These are phyloP conservation scores for Phenoliferia sp. DNA, from an alignment of 1,284 basidiomycete genomes.

Conservation along the genomic window DNA sequence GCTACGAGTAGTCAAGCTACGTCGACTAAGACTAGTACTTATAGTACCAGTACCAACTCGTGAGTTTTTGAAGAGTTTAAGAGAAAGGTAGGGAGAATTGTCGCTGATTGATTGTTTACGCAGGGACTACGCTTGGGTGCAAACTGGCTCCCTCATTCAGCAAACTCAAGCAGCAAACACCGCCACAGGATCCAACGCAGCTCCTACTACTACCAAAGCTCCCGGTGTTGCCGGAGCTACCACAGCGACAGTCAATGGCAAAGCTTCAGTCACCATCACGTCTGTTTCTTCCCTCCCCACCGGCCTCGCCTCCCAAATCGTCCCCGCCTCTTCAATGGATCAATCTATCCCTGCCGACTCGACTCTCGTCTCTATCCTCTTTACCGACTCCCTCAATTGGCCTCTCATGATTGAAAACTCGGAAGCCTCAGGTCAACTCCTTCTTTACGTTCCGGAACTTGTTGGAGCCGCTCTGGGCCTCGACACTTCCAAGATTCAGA, in stretches of 20 bases:
- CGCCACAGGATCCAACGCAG: neutral
- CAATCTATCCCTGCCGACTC: slow-evolving; percentile 4
- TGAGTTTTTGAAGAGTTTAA: neutral
- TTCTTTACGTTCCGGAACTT: slow-evolving; percentile 33
- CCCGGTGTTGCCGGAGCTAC: neutral
- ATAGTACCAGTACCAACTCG: neutral
- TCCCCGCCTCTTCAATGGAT: slow-evolving; percentile 13
- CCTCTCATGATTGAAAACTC: slow-evolving; percentile 32
- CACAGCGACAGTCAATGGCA: slow-evolving; percentile 23
- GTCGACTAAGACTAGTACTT: too few species aligned
- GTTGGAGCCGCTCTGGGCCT: slow-evolving; percentile 28
- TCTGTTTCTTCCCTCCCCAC: slow-evolving; percentile 28
- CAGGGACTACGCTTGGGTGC: neutral
- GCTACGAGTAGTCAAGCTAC: too few species aligned
- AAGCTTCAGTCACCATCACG: slow-evolving; percentile 29
- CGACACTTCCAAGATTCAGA: slow-evolving; percentile 15
- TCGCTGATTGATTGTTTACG: neutral
- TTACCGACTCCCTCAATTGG: slow-evolving; percentile 32
- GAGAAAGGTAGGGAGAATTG: too few species aligned
- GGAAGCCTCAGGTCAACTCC: slow-evolving; percentile 34
- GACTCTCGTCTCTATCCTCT: slow-evolving; percentile 31
- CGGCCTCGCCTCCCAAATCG: slow-evolving; percentile 23
- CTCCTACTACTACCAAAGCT: neutral
- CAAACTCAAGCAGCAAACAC: neutral
- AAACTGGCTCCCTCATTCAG: neutral